Base-by-base conservation (phyloP, 2,329 filamentous ascomycete genomes). In the Fusarium subglutinans region DNA sequence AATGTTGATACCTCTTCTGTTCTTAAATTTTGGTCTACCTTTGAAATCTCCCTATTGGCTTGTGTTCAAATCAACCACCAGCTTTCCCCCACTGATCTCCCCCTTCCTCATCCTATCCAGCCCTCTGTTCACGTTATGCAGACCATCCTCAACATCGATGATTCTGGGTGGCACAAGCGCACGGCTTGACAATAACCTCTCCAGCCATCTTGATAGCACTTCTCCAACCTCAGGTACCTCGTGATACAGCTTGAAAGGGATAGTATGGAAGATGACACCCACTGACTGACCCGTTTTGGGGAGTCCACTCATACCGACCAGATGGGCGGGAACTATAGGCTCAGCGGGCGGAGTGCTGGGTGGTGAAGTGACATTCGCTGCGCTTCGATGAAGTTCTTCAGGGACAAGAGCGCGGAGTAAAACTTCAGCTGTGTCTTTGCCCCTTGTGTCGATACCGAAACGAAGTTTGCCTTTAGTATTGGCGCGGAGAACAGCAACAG, bases 161-260 rank as follows among this genome's bases (percentile, higher is more conserved):
- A 93, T 88, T 37, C 92, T 90, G 0, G 92, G 92, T 9, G 91
- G 85, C 9, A 85, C 82, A 7, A 95, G 76, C 1, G 85, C 78
- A 0, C 86, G 84, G 1, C 85, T 82, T 14, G 86, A 83, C 12
- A 95, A 80, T n/a, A 95, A 80, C 30, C 85, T 83, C 79, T 94
- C 92, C 33, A 94, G 82, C 93, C 93, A 95, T 3, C 83, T 79
- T 18, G 90, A 90, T 61, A 94, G 79, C 1, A 85, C 85, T 70
- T 90, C 87, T 0, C 93, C 93, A 0, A 94, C 84, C 4, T 85
- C 84, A 0, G 90, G 87, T 0, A 91, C 86, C 66, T 92, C 90
- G 77, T 95, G 93, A 77, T 94, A 95, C 8, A 94, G 77, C 80
- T 95, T 95, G 70, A 95, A 93, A 0, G 93, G 93, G 0, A 95